phyloP scores from a whole-genome alignment of 306 rosid species.

The Cucurbita argyrosperma region DNA sequence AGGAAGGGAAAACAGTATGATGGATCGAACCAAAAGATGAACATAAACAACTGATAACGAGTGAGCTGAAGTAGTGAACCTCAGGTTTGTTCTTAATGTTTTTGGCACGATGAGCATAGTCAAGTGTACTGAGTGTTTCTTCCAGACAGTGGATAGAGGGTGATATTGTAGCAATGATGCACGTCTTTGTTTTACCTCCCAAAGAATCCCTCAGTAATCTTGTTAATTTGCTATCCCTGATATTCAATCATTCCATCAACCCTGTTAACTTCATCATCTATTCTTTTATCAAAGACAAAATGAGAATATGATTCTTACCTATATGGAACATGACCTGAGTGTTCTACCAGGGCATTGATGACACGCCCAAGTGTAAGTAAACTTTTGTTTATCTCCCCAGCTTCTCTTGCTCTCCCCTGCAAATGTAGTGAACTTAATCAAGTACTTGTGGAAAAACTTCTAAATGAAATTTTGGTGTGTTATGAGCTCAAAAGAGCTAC shows the following conservation, averaged over 20 bases:
- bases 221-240: conserved; percentile 95
- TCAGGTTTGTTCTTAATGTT: conserved; percentile 99
- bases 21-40: background rate
- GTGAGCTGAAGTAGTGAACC: conserved; percentile 34
- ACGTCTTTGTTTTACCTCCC: conserved; percentile 98
- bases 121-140: conserved; percentile 96
- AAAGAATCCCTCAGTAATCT: conserved; percentile 88
- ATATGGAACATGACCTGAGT: conserved; percentile 96
- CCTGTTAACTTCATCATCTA: background rate
- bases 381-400: conserved; percentile 98
- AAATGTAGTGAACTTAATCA: conserved; percentile 18
- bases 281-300: background rate
- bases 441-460: conserved; percentile 4
- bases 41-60: conserved; percentile 3
- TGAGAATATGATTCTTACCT: conserved; percentile 33
- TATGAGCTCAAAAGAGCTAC: background rate
- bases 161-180: conserved; percentile 92
- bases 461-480: background rate
- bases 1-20: background rate
- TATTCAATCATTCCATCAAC: conserved; percentile 15
- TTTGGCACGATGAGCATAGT: conserved; percentile 98
- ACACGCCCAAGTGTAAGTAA: conserved; percentile 95
- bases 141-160: conserved; percentile 98
- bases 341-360: conserved; percentile 94
- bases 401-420: conserved; percentile 99